Evolutionary conservation across 257 asterid genomes (phyloP).

Genomic region (Cinchona pubescens): DNA sequence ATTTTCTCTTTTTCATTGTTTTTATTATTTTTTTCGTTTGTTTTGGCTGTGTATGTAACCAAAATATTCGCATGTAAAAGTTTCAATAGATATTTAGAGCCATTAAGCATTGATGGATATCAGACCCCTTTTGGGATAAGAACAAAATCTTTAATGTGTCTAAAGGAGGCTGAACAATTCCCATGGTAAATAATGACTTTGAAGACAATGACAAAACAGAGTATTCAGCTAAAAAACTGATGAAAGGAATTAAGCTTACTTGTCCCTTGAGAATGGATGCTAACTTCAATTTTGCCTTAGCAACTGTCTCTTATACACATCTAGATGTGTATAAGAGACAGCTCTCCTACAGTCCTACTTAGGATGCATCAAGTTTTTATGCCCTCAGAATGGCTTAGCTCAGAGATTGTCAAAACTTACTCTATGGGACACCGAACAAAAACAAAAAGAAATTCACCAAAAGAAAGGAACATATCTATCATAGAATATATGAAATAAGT

Average conservation of each 20-base stretch:
- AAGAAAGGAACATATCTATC: not conserved
- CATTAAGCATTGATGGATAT: too few relatives aligned
- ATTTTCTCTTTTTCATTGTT: not conserved
- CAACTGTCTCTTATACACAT: too few relatives aligned
- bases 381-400: conserved; percentile 10
- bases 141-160: not conserved
- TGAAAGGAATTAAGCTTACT: conserved; percentile 44
- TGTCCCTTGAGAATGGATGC: conserved; percentile 87
- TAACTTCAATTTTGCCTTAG: conserved; percentile 83
- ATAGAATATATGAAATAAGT: not conserved
- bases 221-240: conserved; percentile 10
- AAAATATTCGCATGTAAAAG: not conserved
- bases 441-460: not conserved
- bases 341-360: too few relatives aligned
- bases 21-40: too few relatives aligned
- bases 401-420: not conserved
- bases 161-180: not conserved
- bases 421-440: too few relatives aligned
- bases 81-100: not conserved
- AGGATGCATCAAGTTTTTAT: too few relatives aligned
- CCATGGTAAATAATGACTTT: not conserved
- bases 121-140: not conserved
- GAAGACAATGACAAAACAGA: not conserved
- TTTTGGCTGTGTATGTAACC: not conserved
- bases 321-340: too few relatives aligned